A percentile compares a stretch with the other conserved stretches of the same genome.
Conservation (phyloP, 2,329 filamentous ascomycete species). For the Lasiodiplodia citricola region DNA sequence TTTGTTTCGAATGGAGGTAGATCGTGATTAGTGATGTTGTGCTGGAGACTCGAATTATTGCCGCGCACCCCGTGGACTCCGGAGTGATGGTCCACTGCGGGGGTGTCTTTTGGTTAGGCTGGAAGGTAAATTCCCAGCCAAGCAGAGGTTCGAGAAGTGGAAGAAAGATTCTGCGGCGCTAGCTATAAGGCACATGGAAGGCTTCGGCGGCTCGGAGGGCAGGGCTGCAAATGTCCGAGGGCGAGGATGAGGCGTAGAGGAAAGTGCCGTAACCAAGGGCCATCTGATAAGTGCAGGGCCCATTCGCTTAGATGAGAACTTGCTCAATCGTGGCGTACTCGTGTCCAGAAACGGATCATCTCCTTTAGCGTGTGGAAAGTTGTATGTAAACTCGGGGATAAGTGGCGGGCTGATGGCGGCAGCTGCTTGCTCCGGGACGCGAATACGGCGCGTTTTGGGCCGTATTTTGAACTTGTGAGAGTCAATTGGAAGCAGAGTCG, state of each 20-base stretch:
- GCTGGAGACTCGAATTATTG: neutral
- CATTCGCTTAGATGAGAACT: neutral
- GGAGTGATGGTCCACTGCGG: neutral
- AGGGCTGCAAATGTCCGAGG: too few relatives aligned
- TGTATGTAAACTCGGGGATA: slow-evolving; percentile 5
- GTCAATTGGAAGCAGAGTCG: too few relatives aligned
- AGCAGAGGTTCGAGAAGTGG: neutral
- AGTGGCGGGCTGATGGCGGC: neutral
- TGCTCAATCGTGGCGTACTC: neutral
- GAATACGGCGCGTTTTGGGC: too few relatives aligned
- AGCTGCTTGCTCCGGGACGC: neutral
- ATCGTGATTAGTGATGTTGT: neutral
- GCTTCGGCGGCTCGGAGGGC: too few relatives aligned
- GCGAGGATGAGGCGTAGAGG: neutral
- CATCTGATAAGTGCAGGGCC: neutral
- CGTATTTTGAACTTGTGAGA: too few relatives aligned
- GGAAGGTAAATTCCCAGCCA: neutral
- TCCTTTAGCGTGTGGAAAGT: neutral
- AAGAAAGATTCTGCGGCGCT: neutral
- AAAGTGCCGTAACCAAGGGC: neutral
- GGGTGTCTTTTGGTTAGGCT: neutral
- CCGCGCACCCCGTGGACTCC: neutral
- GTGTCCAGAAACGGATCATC: neutral
- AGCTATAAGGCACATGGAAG: neutral
- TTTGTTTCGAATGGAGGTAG: neutral